Base-by-base conservation (phyloP, 768 basidiomycete genomes). In the Epithele typhae region DNA sequence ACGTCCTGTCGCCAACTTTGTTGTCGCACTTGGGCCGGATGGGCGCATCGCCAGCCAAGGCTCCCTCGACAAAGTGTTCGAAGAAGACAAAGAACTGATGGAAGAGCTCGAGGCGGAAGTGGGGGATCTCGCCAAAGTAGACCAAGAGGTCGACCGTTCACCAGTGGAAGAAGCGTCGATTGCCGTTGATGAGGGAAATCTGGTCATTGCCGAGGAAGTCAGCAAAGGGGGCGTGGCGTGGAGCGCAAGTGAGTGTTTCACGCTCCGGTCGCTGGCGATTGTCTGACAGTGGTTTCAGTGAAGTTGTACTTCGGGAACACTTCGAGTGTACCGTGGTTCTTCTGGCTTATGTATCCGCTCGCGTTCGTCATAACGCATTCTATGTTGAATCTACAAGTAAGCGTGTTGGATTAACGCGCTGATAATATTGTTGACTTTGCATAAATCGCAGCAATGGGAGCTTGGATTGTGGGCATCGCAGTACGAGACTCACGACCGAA, bases 181-280 rank as follows among this genome's bases (percentile, higher is more conserved):
- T 7, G 6, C 6, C 6, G 35, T 6, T 14, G 3, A 81, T 82
- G 35, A 36, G 8, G 35, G 35, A 14, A 36, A 36, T 7, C 35
- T 36, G 7, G 35, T 36, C 18, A n/a, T 36, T 17, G 12, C 35
- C 8, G 35, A 42, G 40, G 40, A 18, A 14, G 18, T 24, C 15
- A 11, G 15, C 11, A 17, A 23, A 5, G 40, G 40, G 4, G 12
- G 21, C 22, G 25, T 18, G 5, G 11, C 8, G 6, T 10, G n/a
- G 17, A 6, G 15, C 19, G 22, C 40, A 5, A 5, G 35, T 36
- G 35, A 27, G 25, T 42, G 9, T 9, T 10, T 27, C 25, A 42
- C 40, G 4, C n/a, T n/a, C n/a, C n/a, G n/a, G n/a, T n/a, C n/a
- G n/a, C n/a, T n/a, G n/a, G n/a, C n/a, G n/a, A n/a, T n/a, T n/a